phyloP scores from a whole-genome alignment of 805 yeast genomes.

The Vanderwaltozyma verrucispora region DNA sequence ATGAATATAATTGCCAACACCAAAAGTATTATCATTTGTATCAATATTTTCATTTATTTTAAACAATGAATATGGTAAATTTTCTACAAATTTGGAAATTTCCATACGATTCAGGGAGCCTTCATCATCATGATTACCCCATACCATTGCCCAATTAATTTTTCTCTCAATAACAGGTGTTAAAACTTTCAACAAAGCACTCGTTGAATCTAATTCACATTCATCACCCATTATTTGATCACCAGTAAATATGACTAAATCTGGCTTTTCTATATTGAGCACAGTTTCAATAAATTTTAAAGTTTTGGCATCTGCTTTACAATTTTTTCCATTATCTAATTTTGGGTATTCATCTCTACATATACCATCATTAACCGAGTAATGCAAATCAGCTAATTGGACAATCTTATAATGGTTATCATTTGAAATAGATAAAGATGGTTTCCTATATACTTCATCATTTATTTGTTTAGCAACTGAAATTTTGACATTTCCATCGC shows the following conservation, averaged over 20 bases:
- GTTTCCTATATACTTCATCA: too few species aligned
- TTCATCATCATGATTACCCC: constrained; percentile 95
- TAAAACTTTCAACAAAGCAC: constrained; percentile 69
- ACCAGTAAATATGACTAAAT: constrained; percentile 79
- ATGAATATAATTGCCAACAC: constrained; percentile 72
- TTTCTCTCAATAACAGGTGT: constrained; percentile 53
- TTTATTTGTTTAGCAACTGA: background rate
- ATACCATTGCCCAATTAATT: constrained; percentile 75
- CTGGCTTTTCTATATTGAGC: constrained; percentile 69
- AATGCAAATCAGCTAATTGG: constrained; percentile 88
- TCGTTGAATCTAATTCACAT: constrained; percentile 64
- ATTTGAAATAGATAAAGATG: background rate
- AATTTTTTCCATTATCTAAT: constrained; percentile 32
- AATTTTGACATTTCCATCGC: background rate
- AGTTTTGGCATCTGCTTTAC: constrained; percentile 76
- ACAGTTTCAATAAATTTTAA: constrained; percentile 47
- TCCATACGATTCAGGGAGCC: constrained; percentile 53
- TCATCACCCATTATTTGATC: constrained; percentile 81
- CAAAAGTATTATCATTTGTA: constrained; percentile 38
- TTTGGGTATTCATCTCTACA: constrained; percentile 70
- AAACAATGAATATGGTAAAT: constrained; percentile 62
- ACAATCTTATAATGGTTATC: constrained; percentile 48
- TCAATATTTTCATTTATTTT: constrained; percentile 47
- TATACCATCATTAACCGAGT: constrained; percentile 70
- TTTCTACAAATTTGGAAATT: constrained; percentile 44